Percentiles rank a stretch among this genome's conserved stretches.
Evolutionary conservation across 768 basidiomycete genomes (phyloP).

Genomic region (Infundibulicybe gibba): DNA sequence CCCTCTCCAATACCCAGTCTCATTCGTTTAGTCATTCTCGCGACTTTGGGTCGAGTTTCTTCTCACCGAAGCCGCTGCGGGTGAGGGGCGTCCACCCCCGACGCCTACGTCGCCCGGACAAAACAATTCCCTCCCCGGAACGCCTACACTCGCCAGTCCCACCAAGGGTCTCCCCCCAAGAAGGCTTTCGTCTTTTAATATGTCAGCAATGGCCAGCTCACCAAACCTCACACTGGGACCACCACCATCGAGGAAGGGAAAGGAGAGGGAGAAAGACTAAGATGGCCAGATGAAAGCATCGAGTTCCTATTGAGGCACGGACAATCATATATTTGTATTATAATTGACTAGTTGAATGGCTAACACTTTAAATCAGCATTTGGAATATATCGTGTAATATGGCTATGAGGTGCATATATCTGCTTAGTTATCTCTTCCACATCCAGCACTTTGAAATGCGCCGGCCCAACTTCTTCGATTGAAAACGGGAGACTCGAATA

Average conservation of each 20-base stretch:
- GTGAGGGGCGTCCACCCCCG: slow-evolving; percentile 22
- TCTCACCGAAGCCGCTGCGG: slow-evolving; percentile 78
- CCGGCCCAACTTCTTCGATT: too few species aligned
- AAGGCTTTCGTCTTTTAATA: slow-evolving; percentile 25
- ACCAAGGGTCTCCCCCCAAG: slow-evolving; percentile 16
- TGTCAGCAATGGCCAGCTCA: slow-evolving; percentile 26
- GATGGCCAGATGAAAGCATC: slow-evolving; percentile 7
- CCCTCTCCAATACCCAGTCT: background rate
- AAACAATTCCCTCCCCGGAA: slow-evolving; percentile 30
- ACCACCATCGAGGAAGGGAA: slow-evolving; percentile 11
- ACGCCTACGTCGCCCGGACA: slow-evolving; percentile 16
- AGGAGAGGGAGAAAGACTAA: slow-evolving; percentile 10
- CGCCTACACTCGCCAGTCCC: slow-evolving; percentile 19
- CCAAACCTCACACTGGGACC: slow-evolving; percentile 10
- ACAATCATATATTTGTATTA: too few species aligned
- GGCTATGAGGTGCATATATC: too few species aligned
- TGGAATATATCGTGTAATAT: too few species aligned
- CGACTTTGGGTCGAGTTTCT: slow-evolving; percentile 98
- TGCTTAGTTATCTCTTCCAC: too few species aligned
- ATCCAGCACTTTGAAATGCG: too few species aligned
- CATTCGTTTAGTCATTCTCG: slow-evolving; percentile 78
- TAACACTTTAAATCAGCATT: too few species aligned
- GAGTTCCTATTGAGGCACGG: too few species aligned
- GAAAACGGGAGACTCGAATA: too few species aligned
- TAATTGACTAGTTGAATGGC: too few species aligned